phyloP scores from a whole-genome alignment of 2,329 filamentous ascomycete genomes.

The Fusarium begoniae region DNA sequence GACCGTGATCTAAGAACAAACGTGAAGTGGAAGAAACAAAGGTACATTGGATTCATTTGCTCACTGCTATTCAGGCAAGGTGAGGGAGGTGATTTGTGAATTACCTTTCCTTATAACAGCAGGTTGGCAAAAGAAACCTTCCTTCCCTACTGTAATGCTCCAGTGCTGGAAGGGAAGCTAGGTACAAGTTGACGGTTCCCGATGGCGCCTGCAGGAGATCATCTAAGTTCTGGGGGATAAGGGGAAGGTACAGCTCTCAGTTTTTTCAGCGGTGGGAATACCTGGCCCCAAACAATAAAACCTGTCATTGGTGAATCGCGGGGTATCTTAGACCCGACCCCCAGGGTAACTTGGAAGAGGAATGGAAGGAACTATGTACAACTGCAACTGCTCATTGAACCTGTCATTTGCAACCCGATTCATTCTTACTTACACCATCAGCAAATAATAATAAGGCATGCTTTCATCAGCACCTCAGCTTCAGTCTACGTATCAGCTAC shows the following conservation, averaged over 20 bases:
- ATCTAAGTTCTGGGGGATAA: not conserved
- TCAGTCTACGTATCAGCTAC: not conserved
- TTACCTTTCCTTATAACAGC: not conserved
- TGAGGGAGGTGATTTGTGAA: not conserved
- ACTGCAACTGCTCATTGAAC: not conserved
- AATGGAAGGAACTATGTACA: constrained; percentile 4
- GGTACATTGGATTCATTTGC: not conserved
- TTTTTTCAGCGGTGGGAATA: not conserved
- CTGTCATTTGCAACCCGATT: not conserved
- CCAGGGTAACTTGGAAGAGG: constrained; percentile 15
- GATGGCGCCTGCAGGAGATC: not conserved
- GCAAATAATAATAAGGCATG: not conserved
- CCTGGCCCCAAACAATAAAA: not conserved
- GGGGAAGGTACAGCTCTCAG: not conserved
- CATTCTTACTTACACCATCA: not conserved
- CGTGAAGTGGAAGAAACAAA: not conserved
- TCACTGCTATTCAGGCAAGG: too few species aligned
- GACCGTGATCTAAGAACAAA: not conserved
- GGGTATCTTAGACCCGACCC: constrained; percentile 21
- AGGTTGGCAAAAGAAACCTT: not conserved
- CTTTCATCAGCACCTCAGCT: not conserved
- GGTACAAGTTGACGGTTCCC: not conserved
- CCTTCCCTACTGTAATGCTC: not conserved
- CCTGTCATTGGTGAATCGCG: constrained; percentile 32
- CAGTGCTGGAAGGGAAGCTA: not conserved